Conservation (phyloP, 495 filamentous ascomycete species). For the Lasiosphaeria hispida region DNA sequence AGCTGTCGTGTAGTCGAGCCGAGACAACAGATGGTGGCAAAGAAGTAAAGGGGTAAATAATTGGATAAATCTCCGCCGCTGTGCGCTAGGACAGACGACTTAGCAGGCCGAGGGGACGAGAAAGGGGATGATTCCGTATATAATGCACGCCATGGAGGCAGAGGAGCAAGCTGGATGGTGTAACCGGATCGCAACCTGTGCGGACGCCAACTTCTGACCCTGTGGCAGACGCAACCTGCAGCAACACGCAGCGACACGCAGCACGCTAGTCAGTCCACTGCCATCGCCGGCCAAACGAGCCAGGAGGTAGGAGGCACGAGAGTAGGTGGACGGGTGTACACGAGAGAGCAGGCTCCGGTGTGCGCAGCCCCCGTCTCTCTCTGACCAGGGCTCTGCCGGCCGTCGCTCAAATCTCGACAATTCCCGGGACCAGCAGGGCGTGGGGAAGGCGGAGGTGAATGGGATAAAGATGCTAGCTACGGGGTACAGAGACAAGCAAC, state of each 20-base stretch:
- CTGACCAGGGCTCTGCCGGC: no score
- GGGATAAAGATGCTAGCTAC: no score
- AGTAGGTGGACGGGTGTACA: background rate
- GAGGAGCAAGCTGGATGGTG: background rate
- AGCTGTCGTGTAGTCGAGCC: no score
- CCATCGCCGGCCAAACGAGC: slow-evolving; percentile 1
- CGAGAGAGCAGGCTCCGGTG: background rate
- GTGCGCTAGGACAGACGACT: background rate
- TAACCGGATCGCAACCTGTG: background rate
- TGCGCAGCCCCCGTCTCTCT: no score
- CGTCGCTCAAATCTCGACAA: no score
- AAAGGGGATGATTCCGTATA: slow-evolving; percentile 4
- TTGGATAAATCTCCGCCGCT: background rate
- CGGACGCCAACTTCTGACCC: background rate
- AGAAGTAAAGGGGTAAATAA: background rate
- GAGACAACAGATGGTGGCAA: no score
- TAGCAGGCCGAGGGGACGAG: background rate
- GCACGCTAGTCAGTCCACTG: slow-evolving; percentile 4
- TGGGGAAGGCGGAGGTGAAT: no score
- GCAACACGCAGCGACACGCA: background rate
- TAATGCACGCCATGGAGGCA: slow-evolving; percentile 3
- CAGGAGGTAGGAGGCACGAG: background rate
- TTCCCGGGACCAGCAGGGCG: no score
- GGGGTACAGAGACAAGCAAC: no score
- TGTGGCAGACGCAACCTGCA: background rate